Evolutionary conservation across 2,329 filamentous ascomycete genomes (phyloP).

Genomic region (Pseudophaeomoniella oleicola): DNA sequence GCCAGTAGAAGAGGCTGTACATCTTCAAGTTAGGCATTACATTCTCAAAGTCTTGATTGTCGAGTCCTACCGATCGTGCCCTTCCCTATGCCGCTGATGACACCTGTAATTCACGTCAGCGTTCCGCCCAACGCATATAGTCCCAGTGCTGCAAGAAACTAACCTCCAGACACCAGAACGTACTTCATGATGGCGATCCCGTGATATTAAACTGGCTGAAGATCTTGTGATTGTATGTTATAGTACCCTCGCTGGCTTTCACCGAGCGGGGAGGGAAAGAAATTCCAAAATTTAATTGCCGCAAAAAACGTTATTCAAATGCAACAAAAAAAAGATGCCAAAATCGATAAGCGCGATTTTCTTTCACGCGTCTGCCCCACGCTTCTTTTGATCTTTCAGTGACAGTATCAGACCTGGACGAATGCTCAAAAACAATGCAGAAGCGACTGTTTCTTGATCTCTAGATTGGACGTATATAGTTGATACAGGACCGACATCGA

Average conservation of each 20-base stretch:
- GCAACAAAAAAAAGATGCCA: too few relatives aligned
- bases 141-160: slow-evolving; percentile 20
- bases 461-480: too few relatives aligned
- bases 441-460: too few relatives aligned
- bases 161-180: slow-evolving; percentile 66
- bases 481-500: too few relatives aligned
- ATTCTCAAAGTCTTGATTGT: slow-evolving; percentile 12
- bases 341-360: too few relatives aligned
- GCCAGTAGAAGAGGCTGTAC: slow-evolving; percentile 52
- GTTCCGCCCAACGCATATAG: slow-evolving; percentile 1
- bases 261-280: slow-evolving; percentile 13
- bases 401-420: too few relatives aligned
- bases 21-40: slow-evolving; percentile 13
- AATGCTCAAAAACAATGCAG: too few relatives aligned
- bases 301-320: too few relatives aligned
- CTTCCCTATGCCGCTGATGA: slow-evolving; percentile 38
- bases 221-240: slow-evolving; percentile 4
- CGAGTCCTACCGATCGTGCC: slow-evolving; percentile 49
- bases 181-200: slow-evolving; percentile 57
- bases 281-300: not conserved
- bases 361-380: too few relatives aligned
- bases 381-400: too few relatives aligned
- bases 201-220: too few relatives aligned
- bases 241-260: slow-evolving; percentile 8
- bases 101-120: slow-evolving; percentile 17